phyloP scores from a whole-genome alignment of 2,329 filamentous ascomycete species.

The Leptographium procerum region DNA sequence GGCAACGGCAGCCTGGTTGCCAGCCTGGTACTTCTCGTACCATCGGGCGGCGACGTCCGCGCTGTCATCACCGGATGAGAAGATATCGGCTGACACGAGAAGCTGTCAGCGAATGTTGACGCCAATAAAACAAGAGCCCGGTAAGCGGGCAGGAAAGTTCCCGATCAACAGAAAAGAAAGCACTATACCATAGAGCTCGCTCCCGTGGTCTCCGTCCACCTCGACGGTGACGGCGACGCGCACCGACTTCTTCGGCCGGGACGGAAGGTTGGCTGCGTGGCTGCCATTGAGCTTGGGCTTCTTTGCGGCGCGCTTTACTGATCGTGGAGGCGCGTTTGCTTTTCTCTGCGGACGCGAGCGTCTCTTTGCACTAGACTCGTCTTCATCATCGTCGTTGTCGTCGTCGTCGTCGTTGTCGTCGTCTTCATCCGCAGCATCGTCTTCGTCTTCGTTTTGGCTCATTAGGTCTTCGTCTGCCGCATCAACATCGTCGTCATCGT shows the following conservation, averaged over 20 bases:
- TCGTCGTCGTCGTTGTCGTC: conserved; percentile 26
- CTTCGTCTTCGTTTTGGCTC: conserved; percentile 19
- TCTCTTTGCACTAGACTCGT: conserved; percentile 17
- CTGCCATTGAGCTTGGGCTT: conserved; percentile 50
- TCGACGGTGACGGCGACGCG: conserved; percentile 41
- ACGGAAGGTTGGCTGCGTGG: conserved; percentile 34
- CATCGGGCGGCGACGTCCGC: conserved; percentile 49
- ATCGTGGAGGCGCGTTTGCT: conserved; percentile 23
- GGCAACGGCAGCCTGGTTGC: conserved; percentile 43
- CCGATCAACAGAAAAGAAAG: background rate
- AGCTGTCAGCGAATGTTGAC: background rate
- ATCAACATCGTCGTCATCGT: conserved; percentile 27
- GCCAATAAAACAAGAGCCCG: too few species aligned
- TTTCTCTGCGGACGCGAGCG: conserved; percentile 22
- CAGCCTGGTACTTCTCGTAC: conserved; percentile 44
- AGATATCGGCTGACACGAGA: conserved; percentile 43
- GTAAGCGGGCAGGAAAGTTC: background rate
- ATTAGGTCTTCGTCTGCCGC: conserved; percentile 24
- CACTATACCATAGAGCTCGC: conserved; percentile 43
- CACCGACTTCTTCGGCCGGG: conserved; percentile 44
- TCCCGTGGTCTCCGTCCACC: conserved; percentile 39
- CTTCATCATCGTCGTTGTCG: conserved; percentile 22
- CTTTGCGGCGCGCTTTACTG: conserved; percentile 49
- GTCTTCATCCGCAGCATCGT: conserved; percentile 21
- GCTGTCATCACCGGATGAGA: conserved; percentile 44